phyloP scores from a whole-genome alignment of 2,329 filamentous ascomycete species.

The Exophiala dermatitidis region DNA sequence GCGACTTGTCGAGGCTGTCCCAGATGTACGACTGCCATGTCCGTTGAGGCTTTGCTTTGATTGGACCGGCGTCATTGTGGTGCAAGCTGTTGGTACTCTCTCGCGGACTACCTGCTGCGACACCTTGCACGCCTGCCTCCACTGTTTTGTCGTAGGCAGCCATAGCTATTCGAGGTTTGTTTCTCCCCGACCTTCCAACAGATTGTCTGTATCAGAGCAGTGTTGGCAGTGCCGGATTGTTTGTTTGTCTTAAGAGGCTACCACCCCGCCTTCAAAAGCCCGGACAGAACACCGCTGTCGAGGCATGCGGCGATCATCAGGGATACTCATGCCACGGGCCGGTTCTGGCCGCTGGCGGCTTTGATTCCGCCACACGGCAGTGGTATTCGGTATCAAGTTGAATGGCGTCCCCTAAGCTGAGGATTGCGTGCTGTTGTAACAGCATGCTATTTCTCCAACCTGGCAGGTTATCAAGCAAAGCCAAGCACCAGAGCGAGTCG shows the following conservation, averaged over 20 bases:
- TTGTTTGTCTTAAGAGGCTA: too few relatives aligned
- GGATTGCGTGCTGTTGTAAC: slow-evolving; percentile 14
- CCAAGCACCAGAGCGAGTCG: not conserved
- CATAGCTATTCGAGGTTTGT: not conserved
- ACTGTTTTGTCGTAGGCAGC: slow-evolving; percentile 5
- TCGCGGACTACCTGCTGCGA: not conserved
- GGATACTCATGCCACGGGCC: too few relatives aligned
- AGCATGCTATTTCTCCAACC: not conserved
- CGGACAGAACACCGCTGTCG: too few relatives aligned
- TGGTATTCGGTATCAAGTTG: not conserved
- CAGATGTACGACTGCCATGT: slow-evolving; percentile 47
- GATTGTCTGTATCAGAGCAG: not conserved
- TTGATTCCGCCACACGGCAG: too few relatives aligned
- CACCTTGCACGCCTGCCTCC: slow-evolving; percentile 9
- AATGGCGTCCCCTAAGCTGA: slow-evolving; percentile 9
- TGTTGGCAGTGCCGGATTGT: too few relatives aligned
- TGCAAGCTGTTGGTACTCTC: slow-evolving; percentile 1
- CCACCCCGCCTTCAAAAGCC: too few relatives aligned
- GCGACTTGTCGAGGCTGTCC: slow-evolving; percentile 48
- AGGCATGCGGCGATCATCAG: too few relatives aligned
- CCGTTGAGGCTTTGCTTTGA: slow-evolving; percentile 30
- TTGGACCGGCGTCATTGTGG: slow-evolving; percentile 6
- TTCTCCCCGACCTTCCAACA: not conserved
- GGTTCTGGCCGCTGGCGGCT: too few relatives aligned
- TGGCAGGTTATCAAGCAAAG: not conserved